A percentile compares a stretch with the other conserved stretches of the same genome.
Conservation (phyloP, 1,284 basidiomycete species). For the Naganishia sp. region DNA sequence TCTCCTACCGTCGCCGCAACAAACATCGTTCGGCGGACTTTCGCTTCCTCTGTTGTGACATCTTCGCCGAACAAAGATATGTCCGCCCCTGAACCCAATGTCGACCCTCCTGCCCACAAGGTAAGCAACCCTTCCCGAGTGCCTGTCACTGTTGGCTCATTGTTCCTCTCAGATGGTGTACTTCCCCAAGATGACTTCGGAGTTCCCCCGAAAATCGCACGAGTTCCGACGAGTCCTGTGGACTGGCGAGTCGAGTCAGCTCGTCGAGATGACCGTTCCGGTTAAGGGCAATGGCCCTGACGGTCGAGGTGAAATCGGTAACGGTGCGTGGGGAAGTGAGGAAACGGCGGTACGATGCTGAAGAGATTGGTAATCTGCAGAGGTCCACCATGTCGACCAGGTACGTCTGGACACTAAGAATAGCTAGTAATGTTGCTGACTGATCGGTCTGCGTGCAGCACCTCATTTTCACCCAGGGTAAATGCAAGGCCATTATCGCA, state of each 20-base stretch:
- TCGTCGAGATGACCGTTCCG: slow-evolving; percentile 54
- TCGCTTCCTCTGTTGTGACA: slow-evolving; percentile 11
- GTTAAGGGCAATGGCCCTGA: slow-evolving; percentile 34
- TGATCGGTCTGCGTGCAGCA: slow-evolving; percentile 36
- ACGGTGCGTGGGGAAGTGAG: slow-evolving; percentile 39
- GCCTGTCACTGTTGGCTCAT: neutral
- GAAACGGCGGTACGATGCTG: neutral
- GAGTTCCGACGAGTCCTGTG: slow-evolving; percentile 53
- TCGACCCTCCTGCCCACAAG: slow-evolving; percentile 28
- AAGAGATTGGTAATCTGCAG: neutral
- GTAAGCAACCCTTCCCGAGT: neutral
- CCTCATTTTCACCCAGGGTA: slow-evolving; percentile 50
- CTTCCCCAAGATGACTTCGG: slow-evolving; percentile 45
- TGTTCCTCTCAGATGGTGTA: slow-evolving; percentile 39
- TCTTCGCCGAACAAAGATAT: neutral
- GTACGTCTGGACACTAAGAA: neutral
- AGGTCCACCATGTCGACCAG: slow-evolving; percentile 49
- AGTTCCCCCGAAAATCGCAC: slow-evolving; percentile 43
- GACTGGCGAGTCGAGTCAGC: slow-evolving; percentile 49
- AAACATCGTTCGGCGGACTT: slow-evolving; percentile 5
- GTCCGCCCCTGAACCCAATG: neutral
- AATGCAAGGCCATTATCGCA: slow-evolving; percentile 49
- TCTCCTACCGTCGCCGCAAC: slow-evolving; percentile 5
- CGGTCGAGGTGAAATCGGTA: slow-evolving; percentile 50
- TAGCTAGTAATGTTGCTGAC: neutral